Percentiles rank a stretch among this genome's conserved stretches.
These are phyloP conservation scores for Amoebophrya sp. DNA, from an alignment of 169 alveolate genomes.

Conservation along the genomic window DNA sequence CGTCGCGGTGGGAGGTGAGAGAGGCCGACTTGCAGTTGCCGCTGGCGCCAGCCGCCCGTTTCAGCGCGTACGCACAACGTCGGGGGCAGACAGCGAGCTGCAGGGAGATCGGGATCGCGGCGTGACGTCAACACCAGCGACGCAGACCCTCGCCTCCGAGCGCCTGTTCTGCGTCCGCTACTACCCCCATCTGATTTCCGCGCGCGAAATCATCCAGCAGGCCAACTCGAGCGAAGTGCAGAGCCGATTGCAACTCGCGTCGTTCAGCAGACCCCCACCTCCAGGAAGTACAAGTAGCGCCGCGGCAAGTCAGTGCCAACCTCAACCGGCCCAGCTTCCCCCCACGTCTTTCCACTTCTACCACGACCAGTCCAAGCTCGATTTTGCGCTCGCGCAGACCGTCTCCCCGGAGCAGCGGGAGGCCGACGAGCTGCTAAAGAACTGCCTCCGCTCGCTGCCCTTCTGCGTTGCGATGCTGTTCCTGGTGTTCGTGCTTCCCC, in stretches of 20 bases:
- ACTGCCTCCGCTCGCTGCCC: background rate
- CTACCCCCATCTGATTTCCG: background rate
- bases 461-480: background rate
- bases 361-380: background rate
- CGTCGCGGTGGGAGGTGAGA: too few relatives aligned
- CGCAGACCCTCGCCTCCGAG: background rate
- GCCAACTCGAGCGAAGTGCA: too few relatives aligned
- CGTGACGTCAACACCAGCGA: too few relatives aligned
- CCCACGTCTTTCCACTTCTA: background rate
- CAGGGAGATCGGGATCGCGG: too few relatives aligned
- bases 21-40: too few relatives aligned
- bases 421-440: background rate
- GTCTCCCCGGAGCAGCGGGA: background rate
- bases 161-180: background rate
- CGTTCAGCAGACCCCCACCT: too few relatives aligned
- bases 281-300: too few relatives aligned
- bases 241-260: too few relatives aligned
- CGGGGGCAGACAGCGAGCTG: too few relatives aligned
- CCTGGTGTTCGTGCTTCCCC: background rate
- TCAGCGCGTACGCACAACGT: too few relatives aligned
- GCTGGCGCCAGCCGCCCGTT: too few relatives aligned
- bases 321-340: background rate
- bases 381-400: background rate
- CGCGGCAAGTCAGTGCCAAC: too few relatives aligned
- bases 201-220: background rate